Conservation (phyloP, 208 protist species). For the Acanthamoeba triangularis region DNA sequence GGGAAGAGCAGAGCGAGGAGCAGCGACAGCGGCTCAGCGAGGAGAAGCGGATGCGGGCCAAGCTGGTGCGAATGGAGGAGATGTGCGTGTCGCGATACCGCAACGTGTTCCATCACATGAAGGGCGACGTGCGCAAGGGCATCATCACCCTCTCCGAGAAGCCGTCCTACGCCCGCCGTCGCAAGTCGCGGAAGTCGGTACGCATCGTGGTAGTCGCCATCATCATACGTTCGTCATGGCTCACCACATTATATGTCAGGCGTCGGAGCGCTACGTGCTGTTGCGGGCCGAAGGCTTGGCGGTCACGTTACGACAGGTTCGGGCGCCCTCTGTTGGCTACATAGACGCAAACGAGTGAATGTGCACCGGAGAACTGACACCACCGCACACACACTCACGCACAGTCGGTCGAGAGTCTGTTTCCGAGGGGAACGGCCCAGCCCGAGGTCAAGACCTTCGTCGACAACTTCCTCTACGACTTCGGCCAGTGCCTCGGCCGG, state of each 20-base stretch:
- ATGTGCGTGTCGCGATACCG: slow-evolving; percentile 29
- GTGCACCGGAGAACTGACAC: background rate
- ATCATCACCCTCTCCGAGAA: slow-evolving; percentile 20
- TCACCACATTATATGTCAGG: background rate
- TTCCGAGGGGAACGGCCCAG: background rate
- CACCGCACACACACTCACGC: background rate
- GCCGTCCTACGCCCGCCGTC: background rate
- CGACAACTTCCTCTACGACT: slow-evolving; percentile 35
- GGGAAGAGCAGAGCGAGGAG: background rate
- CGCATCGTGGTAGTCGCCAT: background rate
- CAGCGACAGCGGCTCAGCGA: background rate
- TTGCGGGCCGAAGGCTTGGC: background rate
- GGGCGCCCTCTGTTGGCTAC: too few relatives aligned
- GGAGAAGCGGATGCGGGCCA: background rate
- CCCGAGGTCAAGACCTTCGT: slow-evolving; percentile 38
- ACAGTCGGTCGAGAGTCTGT: slow-evolving; percentile 16
- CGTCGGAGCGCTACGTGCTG: slow-evolving; percentile 4
- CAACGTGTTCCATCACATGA: slow-evolving; percentile 28
- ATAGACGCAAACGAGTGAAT: too few relatives aligned
- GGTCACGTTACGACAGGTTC: slow-evolving; percentile 4
- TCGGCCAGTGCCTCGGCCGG: background rate
- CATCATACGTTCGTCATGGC: background rate
- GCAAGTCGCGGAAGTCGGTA: background rate
- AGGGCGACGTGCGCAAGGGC: slow-evolving; percentile 27
- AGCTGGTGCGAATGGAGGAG: slow-evolving; percentile 8